Conservation (phyloP, 2,329 filamentous ascomycete species). For the Trichoderma oligosporum region DNA sequence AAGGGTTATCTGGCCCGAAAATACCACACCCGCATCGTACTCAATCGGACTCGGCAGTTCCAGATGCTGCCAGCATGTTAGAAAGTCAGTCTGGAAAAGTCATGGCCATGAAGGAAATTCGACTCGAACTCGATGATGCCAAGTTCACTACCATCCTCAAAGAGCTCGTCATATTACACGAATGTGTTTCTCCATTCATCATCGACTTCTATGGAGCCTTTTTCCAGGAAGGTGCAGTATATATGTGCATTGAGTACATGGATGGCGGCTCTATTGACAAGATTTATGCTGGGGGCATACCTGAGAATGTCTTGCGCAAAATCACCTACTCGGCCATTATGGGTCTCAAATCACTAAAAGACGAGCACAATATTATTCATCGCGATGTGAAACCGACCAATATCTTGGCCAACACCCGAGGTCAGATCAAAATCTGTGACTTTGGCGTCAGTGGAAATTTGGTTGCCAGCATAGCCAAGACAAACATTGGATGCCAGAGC, state of each 20-base stretch:
- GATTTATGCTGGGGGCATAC: slow-evolving; percentile 84
- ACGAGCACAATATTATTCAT: slow-evolving; percentile 98
- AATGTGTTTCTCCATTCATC: slow-evolving; percentile 91
- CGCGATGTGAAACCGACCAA: slow-evolving; percentile 99
- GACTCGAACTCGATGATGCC: slow-evolving; percentile 89
- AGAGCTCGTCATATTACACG: slow-evolving; percentile 92
- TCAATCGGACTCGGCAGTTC: slow-evolving; percentile 35
- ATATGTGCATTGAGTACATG: slow-evolving; percentile 99
- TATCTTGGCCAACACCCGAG: slow-evolving; percentile 83
- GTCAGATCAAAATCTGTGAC: slow-evolving; percentile 97
- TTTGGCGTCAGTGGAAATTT: slow-evolving; percentile 96
- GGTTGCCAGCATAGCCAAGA: slow-evolving; percentile 95
- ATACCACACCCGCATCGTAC: slow-evolving; percentile 35
- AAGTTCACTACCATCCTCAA: slow-evolving; percentile 98
- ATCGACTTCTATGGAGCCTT: slow-evolving; percentile 99
- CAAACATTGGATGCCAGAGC: slow-evolving; percentile 97
- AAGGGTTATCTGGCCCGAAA: slow-evolving; percentile 52
- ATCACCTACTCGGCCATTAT: slow-evolving; percentile 86
- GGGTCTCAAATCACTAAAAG: slow-evolving; percentile 89
- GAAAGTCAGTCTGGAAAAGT: slow-evolving; percentile 64
- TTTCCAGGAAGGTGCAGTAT: slow-evolving; percentile 97
- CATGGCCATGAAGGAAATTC: slow-evolving; percentile 99
- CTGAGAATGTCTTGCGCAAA: slow-evolving; percentile 82
- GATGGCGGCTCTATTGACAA: slow-evolving; percentile 98
- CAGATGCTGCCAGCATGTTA: slow-evolving; percentile 30